Conservation (phyloP, 1,284 basidiomycete genomes). For the Leucocoprinus gongylophorus region DNA sequence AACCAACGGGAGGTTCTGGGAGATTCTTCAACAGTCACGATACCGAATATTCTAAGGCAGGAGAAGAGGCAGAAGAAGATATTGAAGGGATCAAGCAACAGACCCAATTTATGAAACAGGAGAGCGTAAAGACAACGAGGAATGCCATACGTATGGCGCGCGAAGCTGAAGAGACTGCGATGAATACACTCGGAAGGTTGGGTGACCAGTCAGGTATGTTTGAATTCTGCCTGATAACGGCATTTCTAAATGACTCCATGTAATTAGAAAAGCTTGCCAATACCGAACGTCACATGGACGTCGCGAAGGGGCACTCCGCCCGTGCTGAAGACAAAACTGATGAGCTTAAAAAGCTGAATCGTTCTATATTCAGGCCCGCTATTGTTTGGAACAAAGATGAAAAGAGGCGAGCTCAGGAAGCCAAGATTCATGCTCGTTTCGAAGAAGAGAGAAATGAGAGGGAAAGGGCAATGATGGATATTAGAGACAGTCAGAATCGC, state of each 20-base stretch:
- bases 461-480: conserved; percentile 79
- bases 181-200: conserved; percentile 78
- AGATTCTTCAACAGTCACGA: conserved; percentile 61
- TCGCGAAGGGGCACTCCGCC: conserved; percentile 84
- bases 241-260: conserved; percentile 6
- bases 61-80: conserved; percentile 91
- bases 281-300: conserved; percentile 93
- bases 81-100: conserved; percentile 95
- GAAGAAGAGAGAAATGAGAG: conserved; percentile 85
- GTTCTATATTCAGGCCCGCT: conserved; percentile 91
- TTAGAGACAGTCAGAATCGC: conserved; percentile 82
- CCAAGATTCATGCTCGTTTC: conserved; percentile 83
- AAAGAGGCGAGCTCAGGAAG: conserved; percentile 87
- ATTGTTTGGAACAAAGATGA: conserved; percentile 88
- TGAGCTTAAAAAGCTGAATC: conserved; percentile 91
- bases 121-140: conserved; percentile 83
- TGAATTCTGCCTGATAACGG: conserved; percentile 5
- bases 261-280: conserved; percentile 79
- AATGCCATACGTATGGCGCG: conserved; percentile 91
- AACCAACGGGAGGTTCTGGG: conserved; percentile 42
- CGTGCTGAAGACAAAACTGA: conserved; percentile 92
- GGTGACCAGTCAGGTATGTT: conserved; percentile 93
- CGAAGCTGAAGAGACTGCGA: conserved; percentile 94
- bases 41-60: conserved; percentile 38
- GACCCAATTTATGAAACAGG: conserved; percentile 89